A percentile compares a stretch with the other conserved stretches of the same genome.
These are phyloP conservation scores for Wickerhamiella shivajii DNA, from an alignment of 805 yeast genomes.

Conservation along the genomic window DNA sequence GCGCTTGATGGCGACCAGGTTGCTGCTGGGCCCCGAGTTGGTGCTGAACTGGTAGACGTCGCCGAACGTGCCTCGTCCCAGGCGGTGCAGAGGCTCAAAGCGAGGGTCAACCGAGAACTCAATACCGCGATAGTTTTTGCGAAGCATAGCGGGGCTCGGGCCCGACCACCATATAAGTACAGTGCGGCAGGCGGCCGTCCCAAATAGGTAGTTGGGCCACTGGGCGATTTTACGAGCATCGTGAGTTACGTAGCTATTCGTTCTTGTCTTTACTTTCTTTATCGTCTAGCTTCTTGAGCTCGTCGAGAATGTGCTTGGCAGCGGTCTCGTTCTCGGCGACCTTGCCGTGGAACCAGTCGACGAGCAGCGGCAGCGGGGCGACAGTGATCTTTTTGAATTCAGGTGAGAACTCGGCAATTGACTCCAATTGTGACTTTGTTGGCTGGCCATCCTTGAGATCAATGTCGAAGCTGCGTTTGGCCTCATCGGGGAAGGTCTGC, in stretches of 20 bases:
- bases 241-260: too few species aligned
- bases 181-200: too few species aligned
- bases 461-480: slow-evolving; percentile 18
- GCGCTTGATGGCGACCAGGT: slow-evolving; percentile 59
- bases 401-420: slow-evolving; percentile 13
- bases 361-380: slow-evolving; percentile 37
- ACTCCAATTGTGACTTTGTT: slow-evolving; percentile 20
- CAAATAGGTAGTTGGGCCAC: too few species aligned
- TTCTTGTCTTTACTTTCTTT: too few species aligned
- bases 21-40: neutral
- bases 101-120: slow-evolving; percentile 6
- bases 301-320: slow-evolving; percentile 31
- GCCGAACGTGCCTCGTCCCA: slow-evolving; percentile 19
- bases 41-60: slow-evolving; percentile 16
- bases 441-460: slow-evolving; percentile 22
- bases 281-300: slow-evolving; percentile 7
- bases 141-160: too few species aligned
- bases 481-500: slow-evolving; percentile 13
- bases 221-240: too few species aligned
- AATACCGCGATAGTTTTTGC: slow-evolving; percentile 5
- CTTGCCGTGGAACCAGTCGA: slow-evolving; percentile 47
- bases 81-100: slow-evolving; percentile 11
- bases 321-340: slow-evolving; percentile 35
- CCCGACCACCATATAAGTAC: too few species aligned
- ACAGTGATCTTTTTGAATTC: slow-evolving; percentile 12